Conservation (phyloP, 768 basidiomycete species). For the Austroboletus festivus region DNA sequence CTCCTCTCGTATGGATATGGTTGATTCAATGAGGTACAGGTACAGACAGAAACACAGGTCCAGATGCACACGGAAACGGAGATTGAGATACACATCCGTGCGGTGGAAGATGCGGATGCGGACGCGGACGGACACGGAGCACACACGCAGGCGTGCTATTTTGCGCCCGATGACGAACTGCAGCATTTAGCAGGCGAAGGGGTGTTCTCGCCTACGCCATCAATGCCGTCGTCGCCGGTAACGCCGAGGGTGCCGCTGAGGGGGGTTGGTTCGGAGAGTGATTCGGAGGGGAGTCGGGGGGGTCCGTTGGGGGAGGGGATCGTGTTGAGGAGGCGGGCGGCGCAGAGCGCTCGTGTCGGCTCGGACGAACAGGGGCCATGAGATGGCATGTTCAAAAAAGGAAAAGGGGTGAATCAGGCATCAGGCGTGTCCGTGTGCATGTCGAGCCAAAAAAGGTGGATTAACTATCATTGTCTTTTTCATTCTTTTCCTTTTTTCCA, state of each 20-base stretch:
- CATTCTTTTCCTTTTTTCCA: not conserved
- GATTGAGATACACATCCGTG: no score
- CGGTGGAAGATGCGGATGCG: constrained; percentile 57
- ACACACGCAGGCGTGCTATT: constrained; percentile 42
- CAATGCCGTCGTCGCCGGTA: constrained; percentile 63
- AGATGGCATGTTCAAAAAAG: not conserved
- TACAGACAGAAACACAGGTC: no score
- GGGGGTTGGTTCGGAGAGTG: constrained; percentile 2
- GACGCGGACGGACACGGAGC: constrained; percentile 28
- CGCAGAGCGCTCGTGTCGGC: constrained; percentile 2
- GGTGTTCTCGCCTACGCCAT: constrained; percentile 69
- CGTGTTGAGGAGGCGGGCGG: constrained; percentile 20
- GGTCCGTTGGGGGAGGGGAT: constrained; percentile 11
- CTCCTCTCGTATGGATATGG: no score
- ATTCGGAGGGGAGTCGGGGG: constrained; percentile 5
- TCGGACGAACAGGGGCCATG: not conserved
- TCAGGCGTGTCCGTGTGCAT: no score
- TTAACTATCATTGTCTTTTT: no score
- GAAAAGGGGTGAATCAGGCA: no score
- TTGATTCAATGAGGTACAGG: no score
- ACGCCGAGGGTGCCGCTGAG: constrained; percentile 37
- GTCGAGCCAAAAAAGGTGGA: no score
- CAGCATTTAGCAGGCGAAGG: constrained; percentile 62
- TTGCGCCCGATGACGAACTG: constrained; percentile 47
- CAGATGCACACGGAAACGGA: no score